Evolutionary conservation across 805 yeast species (phyloP).

Genomic region (Pichia phayaonensis): DNA sequence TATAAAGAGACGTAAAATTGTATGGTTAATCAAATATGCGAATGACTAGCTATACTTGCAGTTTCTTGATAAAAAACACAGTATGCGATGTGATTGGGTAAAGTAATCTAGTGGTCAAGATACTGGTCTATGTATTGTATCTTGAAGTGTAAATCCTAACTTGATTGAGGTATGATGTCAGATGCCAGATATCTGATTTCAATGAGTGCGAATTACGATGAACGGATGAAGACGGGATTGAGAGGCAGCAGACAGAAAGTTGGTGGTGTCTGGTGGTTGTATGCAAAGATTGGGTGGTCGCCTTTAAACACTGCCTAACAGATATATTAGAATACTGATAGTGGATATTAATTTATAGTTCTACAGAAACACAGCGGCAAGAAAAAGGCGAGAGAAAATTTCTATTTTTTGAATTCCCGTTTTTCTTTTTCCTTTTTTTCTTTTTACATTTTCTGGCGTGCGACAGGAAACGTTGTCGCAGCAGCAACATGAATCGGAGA

Average conservation of each 20-base stretch:
- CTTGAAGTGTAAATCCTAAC: neutral
- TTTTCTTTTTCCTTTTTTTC: no score
- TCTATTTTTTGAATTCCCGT: neutral
- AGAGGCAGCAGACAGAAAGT: no score
- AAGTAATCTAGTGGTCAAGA: no score
- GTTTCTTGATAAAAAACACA: no score
- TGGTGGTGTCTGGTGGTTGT: neutral
- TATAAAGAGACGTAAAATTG: neutral
- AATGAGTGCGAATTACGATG: neutral
- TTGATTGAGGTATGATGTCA: neutral
- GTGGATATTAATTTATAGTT: neutral
- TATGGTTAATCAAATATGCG: neutral
- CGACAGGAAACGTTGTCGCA: neutral
- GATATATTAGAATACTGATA: neutral
- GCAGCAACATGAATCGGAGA: neutral
- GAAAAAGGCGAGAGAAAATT: neutral
- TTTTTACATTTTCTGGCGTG: no score
- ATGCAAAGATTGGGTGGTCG: neutral
- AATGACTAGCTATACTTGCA: neutral
- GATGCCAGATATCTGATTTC: neutral
- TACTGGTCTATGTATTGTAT: neutral
- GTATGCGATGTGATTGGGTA: no score
- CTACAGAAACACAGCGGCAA: neutral
- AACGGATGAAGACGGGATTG: neutral
- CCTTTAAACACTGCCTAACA: neutral